phyloP scores from a whole-genome alignment of 1,284 basidiomycete species.

The Cryptococcus sp. region DNA sequence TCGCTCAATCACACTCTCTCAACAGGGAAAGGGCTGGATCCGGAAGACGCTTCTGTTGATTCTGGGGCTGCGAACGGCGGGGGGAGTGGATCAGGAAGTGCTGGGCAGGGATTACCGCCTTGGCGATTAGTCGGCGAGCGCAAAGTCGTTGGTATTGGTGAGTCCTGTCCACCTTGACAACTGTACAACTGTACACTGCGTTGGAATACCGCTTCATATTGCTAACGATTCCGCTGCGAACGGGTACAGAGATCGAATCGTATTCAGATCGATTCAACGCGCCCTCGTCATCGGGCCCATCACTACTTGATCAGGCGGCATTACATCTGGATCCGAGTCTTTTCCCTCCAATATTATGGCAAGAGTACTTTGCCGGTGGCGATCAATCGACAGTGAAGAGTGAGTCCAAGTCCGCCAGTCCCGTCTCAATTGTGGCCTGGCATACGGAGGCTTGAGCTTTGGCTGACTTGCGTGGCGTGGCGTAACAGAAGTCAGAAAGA shows the following conservation, averaged over 20 bases:
- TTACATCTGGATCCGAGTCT: conserved; percentile 40
- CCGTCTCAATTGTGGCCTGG: too few species aligned
- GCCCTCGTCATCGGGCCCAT: conserved; percentile 11
- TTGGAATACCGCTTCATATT: too few species aligned
- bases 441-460: too few species aligned
- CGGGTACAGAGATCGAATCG: conserved; percentile 47
- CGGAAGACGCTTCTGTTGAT: not conserved
- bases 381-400: conserved; percentile 9
- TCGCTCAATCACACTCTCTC: conserved; percentile 24
- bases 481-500: conserved; percentile 25
- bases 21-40: conserved; percentile 15
- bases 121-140: conserved; percentile 45
- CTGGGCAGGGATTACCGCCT: conserved; percentile 15
- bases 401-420: not conserved
- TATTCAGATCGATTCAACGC: conserved; percentile 45
- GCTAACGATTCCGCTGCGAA: too few species aligned
- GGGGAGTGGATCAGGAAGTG: conserved; percentile 1
- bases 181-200: not conserved
- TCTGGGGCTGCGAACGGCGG: not conserved
- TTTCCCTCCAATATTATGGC: conserved; percentile 51
- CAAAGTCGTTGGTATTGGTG: conserved; percentile 48
- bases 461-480: not conserved
- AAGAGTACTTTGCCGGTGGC: conserved; percentile 45
- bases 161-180: conserved; percentile 10
- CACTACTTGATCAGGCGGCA: conserved; percentile 27